A percentile compares a stretch with the other conserved stretches of the same genome.
These are phyloP conservation scores for Ogataea allantospora DNA, from an alignment of 805 yeast genomes.

Conservation along the genomic window DNA sequence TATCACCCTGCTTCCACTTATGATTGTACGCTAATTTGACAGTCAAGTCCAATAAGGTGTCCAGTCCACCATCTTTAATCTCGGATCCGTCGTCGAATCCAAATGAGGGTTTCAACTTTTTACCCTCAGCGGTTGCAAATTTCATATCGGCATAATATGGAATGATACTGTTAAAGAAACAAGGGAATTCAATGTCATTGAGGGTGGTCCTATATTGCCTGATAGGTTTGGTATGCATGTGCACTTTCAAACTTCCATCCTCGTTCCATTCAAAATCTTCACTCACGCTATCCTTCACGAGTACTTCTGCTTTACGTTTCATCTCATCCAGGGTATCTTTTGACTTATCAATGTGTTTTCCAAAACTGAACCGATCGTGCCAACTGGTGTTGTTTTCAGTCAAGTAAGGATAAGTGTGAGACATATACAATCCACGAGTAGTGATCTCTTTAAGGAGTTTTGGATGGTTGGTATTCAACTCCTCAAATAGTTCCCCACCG, in stretches of 20 bases:
- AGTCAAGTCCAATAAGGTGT: constrained; percentile 19
- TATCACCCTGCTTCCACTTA: constrained; percentile 35
- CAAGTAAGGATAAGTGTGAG: constrained; percentile 30
- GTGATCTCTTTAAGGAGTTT: constrained; percentile 24
- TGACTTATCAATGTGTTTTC: constrained; percentile 25
- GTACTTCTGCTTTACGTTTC: constrained; percentile 28
- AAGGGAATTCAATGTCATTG: constrained; percentile 15
- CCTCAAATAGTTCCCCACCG: constrained; percentile 33
- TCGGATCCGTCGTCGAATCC: constrained; percentile 1
- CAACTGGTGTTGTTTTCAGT: constrained; percentile 25
- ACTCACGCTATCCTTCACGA: constrained; percentile 26
- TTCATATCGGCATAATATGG: constrained; percentile 21
- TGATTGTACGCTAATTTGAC: constrained; percentile 28
- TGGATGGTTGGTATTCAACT: constrained; percentile 22
- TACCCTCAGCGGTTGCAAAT: constrained; percentile 2
- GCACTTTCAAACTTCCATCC: constrained; percentile 28
- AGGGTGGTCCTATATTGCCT: constrained; percentile 20
- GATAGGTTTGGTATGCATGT: constrained; percentile 27
- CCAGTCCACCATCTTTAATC: constrained; percentile 12
- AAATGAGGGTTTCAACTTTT: constrained; percentile 17
- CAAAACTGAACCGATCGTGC: constrained; percentile 33
- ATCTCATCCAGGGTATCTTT: constrained; percentile 26
- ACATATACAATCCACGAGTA: constrained; percentile 26
- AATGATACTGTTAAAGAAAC: constrained; percentile 29
- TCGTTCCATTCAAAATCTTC: constrained; percentile 29